These are phyloP conservation scores for Metahyphopichia silvanorum DNA, from an alignment of 805 yeast genomes.

Conservation along the genomic window DNA sequence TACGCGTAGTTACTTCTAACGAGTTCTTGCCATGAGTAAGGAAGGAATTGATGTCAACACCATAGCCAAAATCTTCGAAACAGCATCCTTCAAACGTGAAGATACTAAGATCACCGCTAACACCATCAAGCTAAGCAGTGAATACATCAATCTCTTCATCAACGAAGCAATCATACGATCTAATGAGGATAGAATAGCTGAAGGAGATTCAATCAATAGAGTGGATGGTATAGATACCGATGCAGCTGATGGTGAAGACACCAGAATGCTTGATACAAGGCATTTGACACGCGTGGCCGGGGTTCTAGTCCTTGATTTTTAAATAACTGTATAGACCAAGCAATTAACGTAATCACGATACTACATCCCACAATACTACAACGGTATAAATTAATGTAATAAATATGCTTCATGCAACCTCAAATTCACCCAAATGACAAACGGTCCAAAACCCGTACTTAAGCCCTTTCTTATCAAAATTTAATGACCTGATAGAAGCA, in stretches of 20 bases:
- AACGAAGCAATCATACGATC: constrained; percentile 58
- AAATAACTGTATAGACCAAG: constrained; percentile 1
- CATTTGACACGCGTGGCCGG: constrained; percentile 58
- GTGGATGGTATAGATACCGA: constrained; percentile 35
- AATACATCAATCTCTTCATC: constrained; percentile 54
- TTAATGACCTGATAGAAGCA: constrained; percentile 11
- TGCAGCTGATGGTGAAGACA: constrained; percentile 14
- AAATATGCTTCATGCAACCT: too few relatives aligned
- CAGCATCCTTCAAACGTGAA: constrained; percentile 44
- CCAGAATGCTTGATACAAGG: constrained; percentile 46
- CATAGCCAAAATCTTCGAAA: constrained; percentile 50
- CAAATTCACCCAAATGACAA: constrained; percentile 7
- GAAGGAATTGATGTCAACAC: constrained; percentile 18
- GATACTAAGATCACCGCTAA: constrained; percentile 47
- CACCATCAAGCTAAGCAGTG: constrained; percentile 48
- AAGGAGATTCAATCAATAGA: constrained; percentile 18
- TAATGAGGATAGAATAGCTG: constrained; percentile 46
- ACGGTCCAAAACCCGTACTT: constrained; percentile 26
- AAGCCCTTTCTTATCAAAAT: constrained; percentile 12
- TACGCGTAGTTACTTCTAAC: too few relatives aligned
- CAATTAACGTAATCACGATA: not conserved
- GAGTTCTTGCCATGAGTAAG: not conserved
- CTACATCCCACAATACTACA: not conserved
- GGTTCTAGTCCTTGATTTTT: constrained; percentile 54
- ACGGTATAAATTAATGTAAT: constrained; percentile 8